phyloP scores from a whole-genome alignment of 176 grass and related monocot species.

The Raddia guianensis region DNA sequence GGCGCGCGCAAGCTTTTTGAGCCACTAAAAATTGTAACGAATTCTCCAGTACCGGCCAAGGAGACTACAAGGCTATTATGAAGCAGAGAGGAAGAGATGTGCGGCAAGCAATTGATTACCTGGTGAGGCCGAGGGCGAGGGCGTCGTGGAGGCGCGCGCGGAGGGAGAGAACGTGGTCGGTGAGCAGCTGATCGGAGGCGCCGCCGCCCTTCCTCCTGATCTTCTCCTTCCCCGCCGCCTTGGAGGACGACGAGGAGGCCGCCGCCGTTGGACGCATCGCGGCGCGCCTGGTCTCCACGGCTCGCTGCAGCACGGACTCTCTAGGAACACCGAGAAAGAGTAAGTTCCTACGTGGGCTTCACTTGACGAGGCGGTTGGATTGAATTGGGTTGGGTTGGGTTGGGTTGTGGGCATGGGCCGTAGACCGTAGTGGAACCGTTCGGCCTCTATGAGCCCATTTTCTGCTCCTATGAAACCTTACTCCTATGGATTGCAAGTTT shows the following conservation, averaged over 20 bases:
- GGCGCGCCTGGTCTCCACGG: too few relatives aligned
- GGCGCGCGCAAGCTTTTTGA: neutral
- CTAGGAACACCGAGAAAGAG: too few relatives aligned
- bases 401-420: too few relatives aligned
- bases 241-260: neutral
- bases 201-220: slow-evolving; percentile 41
- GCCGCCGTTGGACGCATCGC: slow-evolving; percentile 44
- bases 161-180: slow-evolving; percentile 51
- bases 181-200: slow-evolving; percentile 30
- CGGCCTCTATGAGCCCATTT: too few relatives aligned
- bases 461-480: too few relatives aligned
- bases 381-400: too few relatives aligned
- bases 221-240: slow-evolving; percentile 48
- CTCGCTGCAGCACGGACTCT: too few relatives aligned
- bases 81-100: neutral
- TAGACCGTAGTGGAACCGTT: too few relatives aligned
- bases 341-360: too few relatives aligned
- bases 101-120: slow-evolving; percentile 23
- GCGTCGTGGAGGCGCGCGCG: slow-evolving; percentile 62
- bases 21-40: neutral
- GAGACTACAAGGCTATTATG: too few relatives aligned
- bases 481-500: too few relatives aligned
- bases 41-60: neutral
- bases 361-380: too few relatives aligned
- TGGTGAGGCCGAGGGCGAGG: slow-evolving; percentile 60